Evolutionary conservation across 345 rosid genomes (phyloP).

Genomic region (Linum tenue): DNA sequence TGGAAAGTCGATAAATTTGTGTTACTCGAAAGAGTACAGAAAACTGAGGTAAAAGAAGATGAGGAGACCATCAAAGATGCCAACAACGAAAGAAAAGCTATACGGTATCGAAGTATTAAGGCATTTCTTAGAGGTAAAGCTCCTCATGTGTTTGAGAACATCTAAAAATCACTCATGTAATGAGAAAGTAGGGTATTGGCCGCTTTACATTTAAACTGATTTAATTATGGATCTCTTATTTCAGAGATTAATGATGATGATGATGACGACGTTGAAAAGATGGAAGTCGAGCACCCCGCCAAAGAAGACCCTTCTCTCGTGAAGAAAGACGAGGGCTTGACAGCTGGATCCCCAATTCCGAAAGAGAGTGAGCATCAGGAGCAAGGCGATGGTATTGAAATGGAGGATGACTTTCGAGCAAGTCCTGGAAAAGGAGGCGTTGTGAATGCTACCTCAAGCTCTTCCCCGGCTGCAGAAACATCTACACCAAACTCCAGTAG

Average conservation of each 20-base stretch:
- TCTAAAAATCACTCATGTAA: background rate
- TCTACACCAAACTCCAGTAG: slow-evolving; percentile 7
- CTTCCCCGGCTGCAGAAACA: slow-evolving; percentile 13
- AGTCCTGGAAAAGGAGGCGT: slow-evolving; percentile 13
- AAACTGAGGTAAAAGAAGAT: slow-evolving; percentile 20
- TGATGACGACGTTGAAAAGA: slow-evolving; percentile 20
- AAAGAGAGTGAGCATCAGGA: slow-evolving; percentile 2
- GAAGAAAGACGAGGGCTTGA: slow-evolving; percentile 8
- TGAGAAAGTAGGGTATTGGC: background rate
- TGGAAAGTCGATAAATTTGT: slow-evolving; percentile 60
- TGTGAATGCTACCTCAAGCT: slow-evolving; percentile 6
- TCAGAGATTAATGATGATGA: slow-evolving; percentile 16
- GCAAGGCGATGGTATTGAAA: slow-evolving; percentile 14
- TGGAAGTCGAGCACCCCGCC: slow-evolving; percentile 4
- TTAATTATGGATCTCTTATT: background rate
- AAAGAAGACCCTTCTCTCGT: slow-evolving; percentile 16
- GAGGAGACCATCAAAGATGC: slow-evolving; percentile 24
- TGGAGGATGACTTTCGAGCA: slow-evolving; percentile 10
- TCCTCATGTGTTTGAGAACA: background rate
- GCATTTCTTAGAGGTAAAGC: slow-evolving; percentile 55
- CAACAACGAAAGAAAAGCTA: slow-evolving; percentile 20
- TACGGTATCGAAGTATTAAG: slow-evolving; percentile 38
- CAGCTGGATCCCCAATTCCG: slow-evolving; percentile 4
- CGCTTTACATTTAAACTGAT: background rate
- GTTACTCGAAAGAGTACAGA: slow-evolving; percentile 42